Percentiles rank a stretch among this genome's conserved stretches.
Conservation (phyloP, 2,329 filamentous ascomycete genomes). For the Teratosphaeria viscida region DNA sequence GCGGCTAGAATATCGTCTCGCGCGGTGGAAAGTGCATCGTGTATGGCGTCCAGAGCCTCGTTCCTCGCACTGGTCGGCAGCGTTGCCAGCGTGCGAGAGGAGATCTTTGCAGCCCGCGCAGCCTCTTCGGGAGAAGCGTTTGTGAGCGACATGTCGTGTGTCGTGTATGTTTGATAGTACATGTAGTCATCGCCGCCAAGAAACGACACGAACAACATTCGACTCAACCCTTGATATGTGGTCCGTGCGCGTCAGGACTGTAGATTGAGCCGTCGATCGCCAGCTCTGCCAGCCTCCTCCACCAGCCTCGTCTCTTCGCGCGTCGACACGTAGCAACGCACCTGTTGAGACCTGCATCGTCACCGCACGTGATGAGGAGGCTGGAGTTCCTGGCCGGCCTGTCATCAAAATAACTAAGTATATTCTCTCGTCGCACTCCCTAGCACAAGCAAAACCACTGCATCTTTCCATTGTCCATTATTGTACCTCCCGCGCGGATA, state of each 20-base stretch:
- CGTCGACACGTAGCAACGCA: background rate
- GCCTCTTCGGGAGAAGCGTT: conserved; percentile 70
- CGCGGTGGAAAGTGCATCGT: conserved; percentile 60
- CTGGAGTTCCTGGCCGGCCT: background rate
- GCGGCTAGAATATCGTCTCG: conserved; percentile 72
- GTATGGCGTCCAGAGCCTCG: conserved; percentile 71
- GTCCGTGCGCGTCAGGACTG: background rate
- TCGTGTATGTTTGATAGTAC: background rate
- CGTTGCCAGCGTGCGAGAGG: conserved; percentile 73
- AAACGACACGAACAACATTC: background rate
- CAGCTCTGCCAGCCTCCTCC: background rate
- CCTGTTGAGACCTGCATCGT: background rate
- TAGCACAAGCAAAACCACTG: conserved; percentile 4
- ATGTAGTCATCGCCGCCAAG: background rate
- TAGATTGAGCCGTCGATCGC: background rate
- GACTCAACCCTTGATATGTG: background rate
- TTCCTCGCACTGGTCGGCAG: conserved; percentile 69
- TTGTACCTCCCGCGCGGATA: background rate
- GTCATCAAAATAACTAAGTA: background rate
- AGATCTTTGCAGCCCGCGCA: conserved; percentile 65
- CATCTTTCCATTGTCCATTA: background rate
- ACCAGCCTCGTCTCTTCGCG: background rate
- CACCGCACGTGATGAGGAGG: background rate
- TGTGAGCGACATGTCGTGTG: conserved; percentile 69
- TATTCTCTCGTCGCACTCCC: background rate